A percentile compares a stretch with the other conserved stretches of the same genome.
Evolutionary conservation across 1,284 basidiomycete species (phyloP).

Genomic region (Tilletia walkeri): DNA sequence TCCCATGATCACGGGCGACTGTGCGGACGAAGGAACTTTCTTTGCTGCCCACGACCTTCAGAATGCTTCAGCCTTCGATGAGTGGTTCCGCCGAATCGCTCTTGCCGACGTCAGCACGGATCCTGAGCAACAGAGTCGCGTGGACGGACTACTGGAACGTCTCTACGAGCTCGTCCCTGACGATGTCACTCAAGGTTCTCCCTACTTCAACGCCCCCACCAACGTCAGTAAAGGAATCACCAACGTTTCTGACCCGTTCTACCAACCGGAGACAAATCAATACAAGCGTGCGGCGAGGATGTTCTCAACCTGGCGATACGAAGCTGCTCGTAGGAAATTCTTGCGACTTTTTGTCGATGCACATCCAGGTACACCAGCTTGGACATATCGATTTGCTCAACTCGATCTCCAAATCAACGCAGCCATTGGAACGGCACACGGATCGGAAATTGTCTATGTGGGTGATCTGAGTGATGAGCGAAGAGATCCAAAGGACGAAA

Average conservation of each 20-base stretch:
- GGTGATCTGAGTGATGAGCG: background rate
- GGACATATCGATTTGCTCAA: slow-evolving; percentile 10
- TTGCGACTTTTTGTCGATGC: background rate
- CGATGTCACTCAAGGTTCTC: slow-evolving; percentile 8
- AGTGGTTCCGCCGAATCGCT: slow-evolving; percentile 7
- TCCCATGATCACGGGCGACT: slow-evolving; percentile 15
- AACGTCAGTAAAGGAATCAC: background rate
- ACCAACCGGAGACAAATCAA: background rate
- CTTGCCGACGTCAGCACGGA: slow-evolving; percentile 14
- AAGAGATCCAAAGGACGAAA: background rate
- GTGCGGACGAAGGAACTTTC: slow-evolving; percentile 7
- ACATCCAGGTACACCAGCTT: background rate
- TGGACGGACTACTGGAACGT: background rate
- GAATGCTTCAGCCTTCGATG: background rate
- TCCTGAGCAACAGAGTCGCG: background rate
- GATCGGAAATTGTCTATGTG: slow-evolving; percentile 14
- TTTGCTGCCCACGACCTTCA: background rate
- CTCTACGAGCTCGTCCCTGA: slow-evolving; percentile 16
- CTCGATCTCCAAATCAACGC: slow-evolving; percentile 6
- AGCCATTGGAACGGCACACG: background rate
- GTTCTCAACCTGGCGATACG: slow-evolving; percentile 10
- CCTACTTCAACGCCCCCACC: slow-evolving; percentile 6
- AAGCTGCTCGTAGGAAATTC: slow-evolving; percentile 1
- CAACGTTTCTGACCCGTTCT: background rate
- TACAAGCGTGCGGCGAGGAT: slow-evolving; percentile 15